Conservation (phyloP, 768 basidiomycete genomes). For the Phanerochaete carnosa region DNA sequence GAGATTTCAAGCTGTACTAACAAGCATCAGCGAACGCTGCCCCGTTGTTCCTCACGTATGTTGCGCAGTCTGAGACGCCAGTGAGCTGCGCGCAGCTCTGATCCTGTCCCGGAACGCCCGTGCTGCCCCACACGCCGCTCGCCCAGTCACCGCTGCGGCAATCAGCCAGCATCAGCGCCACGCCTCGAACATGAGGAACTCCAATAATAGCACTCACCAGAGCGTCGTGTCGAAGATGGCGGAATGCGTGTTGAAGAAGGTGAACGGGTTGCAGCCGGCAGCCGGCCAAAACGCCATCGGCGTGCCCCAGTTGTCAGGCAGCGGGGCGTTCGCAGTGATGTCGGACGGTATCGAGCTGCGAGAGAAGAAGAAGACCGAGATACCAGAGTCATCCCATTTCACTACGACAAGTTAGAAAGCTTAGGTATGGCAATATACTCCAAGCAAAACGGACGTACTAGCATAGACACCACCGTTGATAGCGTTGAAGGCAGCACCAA, state of each 20-base stretch:
- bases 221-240: constrained; percentile 86
- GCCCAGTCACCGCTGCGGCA: constrained; percentile 83
- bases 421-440: background rate
- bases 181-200: constrained; percentile 10
- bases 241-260: constrained; percentile 74
- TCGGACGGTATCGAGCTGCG: constrained; percentile 73
- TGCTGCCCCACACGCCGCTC: constrained; percentile 64
- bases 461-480: constrained; percentile 87
- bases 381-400: constrained; percentile 74
- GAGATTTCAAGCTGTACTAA: constrained; percentile 37
- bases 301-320: constrained; percentile 72
- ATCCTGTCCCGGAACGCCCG: constrained; percentile 81
- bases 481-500: constrained; percentile 85
- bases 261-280: constrained; percentile 66
- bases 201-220: constrained; percentile 47
- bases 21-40: constrained; percentile 72
- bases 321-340: constrained; percentile 67
- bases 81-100: constrained; percentile 84
- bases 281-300: constrained; percentile 83
- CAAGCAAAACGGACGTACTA: constrained; percentile 47
- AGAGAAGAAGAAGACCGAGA: constrained; percentile 81
- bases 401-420: constrained; percentile 34
- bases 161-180: background rate
- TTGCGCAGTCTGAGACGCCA: constrained; percentile 76
- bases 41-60: constrained; percentile 73